phyloP scores from a whole-genome alignment of 2,329 filamentous ascomycete genomes.

The Exophiala sp. region DNA sequence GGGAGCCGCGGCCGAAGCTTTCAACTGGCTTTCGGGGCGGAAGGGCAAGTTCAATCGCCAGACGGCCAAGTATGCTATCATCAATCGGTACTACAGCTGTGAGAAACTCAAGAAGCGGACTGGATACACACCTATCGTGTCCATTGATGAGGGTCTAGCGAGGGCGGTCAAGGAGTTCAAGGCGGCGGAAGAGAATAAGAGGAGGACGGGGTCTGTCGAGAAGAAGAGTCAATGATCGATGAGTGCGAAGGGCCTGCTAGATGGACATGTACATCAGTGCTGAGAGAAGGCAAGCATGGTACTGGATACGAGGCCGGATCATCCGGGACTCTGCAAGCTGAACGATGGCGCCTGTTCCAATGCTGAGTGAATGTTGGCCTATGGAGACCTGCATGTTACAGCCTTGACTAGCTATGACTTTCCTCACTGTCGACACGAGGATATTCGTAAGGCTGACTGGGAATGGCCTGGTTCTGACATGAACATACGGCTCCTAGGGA shows the following conservation, averaged over 20 bases:
- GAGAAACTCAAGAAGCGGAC: slow-evolving; percentile 46
- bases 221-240: slow-evolving; percentile 40
- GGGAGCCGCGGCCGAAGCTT: slow-evolving; percentile 41
- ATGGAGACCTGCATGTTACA: too few relatives aligned
- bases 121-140: slow-evolving; percentile 44
- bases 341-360: too few relatives aligned
- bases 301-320: too few relatives aligned
- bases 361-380: too few relatives aligned
- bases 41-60: slow-evolving; percentile 45
- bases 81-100: slow-evolving; percentile 48
- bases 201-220: slow-evolving; percentile 32
- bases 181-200: slow-evolving; percentile 33
- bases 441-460: too few relatives aligned
- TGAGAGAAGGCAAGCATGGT: neutral
- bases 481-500: too few relatives aligned
- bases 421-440: too few relatives aligned
- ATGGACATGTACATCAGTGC: neutral
- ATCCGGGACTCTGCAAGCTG: too few relatives aligned
- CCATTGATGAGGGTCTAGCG: slow-evolving; percentile 46
- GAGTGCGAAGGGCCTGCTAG: too few relatives aligned
- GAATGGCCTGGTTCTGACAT: too few relatives aligned
- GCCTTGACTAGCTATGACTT: too few relatives aligned
- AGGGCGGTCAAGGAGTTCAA: slow-evolving; percentile 38
- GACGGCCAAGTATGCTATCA: slow-evolving; percentile 46
- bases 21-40: slow-evolving; percentile 43